Evolutionary conservation across 768 basidiomycete species (phyloP).

Genomic region (Russula emetica): DNA sequence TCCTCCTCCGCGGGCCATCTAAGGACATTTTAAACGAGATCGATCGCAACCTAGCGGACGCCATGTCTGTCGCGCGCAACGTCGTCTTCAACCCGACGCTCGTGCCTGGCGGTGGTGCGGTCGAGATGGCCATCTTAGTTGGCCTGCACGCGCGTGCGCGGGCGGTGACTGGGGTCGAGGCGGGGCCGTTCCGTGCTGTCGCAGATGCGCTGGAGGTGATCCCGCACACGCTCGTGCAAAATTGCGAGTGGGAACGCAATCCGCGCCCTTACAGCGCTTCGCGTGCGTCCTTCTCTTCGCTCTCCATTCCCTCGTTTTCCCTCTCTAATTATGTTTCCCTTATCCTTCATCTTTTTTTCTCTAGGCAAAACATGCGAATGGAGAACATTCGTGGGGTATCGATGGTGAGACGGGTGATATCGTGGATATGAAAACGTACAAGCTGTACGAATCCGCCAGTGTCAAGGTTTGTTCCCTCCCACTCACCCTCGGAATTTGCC

Average conservation of each 20-base stretch:
- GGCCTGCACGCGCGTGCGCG: conserved; percentile 77
- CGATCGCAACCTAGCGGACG: conserved; percentile 95
- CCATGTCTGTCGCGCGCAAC: conserved; percentile 95
- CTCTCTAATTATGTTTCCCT: no score
- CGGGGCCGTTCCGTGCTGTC: conserved; percentile 87
- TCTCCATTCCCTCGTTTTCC: no score
- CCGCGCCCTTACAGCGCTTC: conserved; percentile 84
- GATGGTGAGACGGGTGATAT: conserved; percentile 95
- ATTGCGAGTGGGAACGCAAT: conserved; percentile 95
- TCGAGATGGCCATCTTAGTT: conserved; percentile 96
- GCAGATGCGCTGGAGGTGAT: conserved; percentile 98
- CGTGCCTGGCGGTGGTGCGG: conserved; percentile 95
- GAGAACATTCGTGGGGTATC: conserved; percentile 89
- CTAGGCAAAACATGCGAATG: conserved; percentile 88
- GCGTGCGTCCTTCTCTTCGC: conserved; percentile 52
- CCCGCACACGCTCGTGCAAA: conserved; percentile 90
- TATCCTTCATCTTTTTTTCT: conserved; percentile 47
- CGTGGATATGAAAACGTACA: conserved; percentile 92
- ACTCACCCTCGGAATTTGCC: neutral
- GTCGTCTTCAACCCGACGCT: conserved; percentile 93
- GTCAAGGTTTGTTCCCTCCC: conserved; percentile 62
- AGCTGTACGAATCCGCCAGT: conserved; percentile 90
- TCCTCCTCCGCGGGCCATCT: conserved; percentile 94
- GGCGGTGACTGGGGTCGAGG: conserved; percentile 80
- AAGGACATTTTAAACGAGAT: conserved; percentile 99